Conservation (phyloP, 208 protist species). For the Leishmania lainsoni region DNA sequence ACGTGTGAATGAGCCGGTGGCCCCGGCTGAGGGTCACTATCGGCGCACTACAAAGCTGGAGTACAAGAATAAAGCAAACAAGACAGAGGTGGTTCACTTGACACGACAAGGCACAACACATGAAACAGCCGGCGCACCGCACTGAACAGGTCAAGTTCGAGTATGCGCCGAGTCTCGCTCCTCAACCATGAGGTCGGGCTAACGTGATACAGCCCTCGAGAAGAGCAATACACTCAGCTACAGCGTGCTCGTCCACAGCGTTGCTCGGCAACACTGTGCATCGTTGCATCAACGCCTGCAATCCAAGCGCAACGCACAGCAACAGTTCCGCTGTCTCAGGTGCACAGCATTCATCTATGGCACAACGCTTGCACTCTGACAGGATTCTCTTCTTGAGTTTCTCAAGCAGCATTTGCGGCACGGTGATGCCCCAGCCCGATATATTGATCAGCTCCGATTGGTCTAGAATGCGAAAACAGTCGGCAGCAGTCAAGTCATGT, state of each 20-base stretch:
- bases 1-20: neutral
- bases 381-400: slow-evolving; percentile 51
- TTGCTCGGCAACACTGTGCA: slow-evolving; percentile 43
- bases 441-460: slow-evolving; percentile 58
- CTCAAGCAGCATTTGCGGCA: slow-evolving; percentile 45
- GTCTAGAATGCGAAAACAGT: slow-evolving; percentile 58
- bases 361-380: slow-evolving; percentile 12
- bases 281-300: slow-evolving; percentile 41
- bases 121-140: neutral
- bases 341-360: slow-evolving; percentile 8
- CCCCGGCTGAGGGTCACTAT: neutral
- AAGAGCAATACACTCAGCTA: slow-evolving; percentile 12
- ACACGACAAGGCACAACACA: neutral
- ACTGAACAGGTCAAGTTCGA: neutral
- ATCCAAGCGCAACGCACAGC: slow-evolving; percentile 26
- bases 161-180: too few relatives aligned
- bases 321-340: slow-evolving; percentile 13
- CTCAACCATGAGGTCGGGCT: neutral
- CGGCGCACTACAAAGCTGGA: neutral
- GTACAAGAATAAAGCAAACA: neutral
- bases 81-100: neutral
- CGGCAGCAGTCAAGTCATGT: slow-evolving; percentile 29
- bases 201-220: slow-evolving; percentile 9
- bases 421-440: slow-evolving; percentile 43
- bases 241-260: slow-evolving; percentile 23